These are phyloP conservation scores for Leccinum pachyderme DNA, from an alignment of 1,284 basidiomycete genomes.

Conservation along the genomic window DNA sequence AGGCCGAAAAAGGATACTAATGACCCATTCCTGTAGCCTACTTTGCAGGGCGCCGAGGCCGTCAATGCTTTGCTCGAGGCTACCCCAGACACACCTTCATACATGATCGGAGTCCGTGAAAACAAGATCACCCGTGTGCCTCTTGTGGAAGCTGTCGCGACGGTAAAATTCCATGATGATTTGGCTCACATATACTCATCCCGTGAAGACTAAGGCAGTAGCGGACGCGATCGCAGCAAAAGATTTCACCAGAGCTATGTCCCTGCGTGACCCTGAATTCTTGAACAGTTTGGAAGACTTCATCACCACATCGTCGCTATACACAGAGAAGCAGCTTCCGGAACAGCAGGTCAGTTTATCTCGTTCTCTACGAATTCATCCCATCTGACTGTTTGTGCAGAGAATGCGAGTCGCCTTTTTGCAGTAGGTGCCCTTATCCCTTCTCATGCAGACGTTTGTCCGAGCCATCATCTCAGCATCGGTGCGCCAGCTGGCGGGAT, in stretches of 20 bases:
- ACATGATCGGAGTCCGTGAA: slow-evolving; percentile 96
- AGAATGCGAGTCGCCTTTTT: slow-evolving; percentile 88
- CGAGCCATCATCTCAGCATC: slow-evolving; percentile 50
- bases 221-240: slow-evolving; percentile 79
- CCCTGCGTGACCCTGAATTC: slow-evolving; percentile 91
- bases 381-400: slow-evolving; percentile 37
- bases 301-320: slow-evolving; percentile 66
- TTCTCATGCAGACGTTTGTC: neutral
- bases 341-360: slow-evolving; percentile 48
- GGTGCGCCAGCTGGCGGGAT: slow-evolving; percentile 98
- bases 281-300: slow-evolving; percentile 86
- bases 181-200: slow-evolving; percentile 5
- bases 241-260: slow-evolving; percentile 87
- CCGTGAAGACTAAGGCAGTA: slow-evolving; percentile 76
- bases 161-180: slow-evolving; percentile 45
- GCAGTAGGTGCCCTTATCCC: slow-evolving; percentile 60
- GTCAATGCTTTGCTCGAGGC: slow-evolving; percentile 89
- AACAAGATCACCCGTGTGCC: slow-evolving; percentile 94
- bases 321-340: slow-evolving; percentile 60
- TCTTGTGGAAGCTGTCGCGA: slow-evolving; percentile 88
- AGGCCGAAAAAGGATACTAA: neutral
- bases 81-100: slow-evolving; percentile 88
- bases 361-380: slow-evolving; percentile 2
- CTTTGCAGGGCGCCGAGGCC: slow-evolving; percentile 92
- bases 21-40: slow-evolving; percentile 56